Percentiles rank a stretch among this genome's conserved stretches.
phyloP scores from a whole-genome alignment of 495 filamentous ascomycete genomes.

The Niebla homalea region DNA sequence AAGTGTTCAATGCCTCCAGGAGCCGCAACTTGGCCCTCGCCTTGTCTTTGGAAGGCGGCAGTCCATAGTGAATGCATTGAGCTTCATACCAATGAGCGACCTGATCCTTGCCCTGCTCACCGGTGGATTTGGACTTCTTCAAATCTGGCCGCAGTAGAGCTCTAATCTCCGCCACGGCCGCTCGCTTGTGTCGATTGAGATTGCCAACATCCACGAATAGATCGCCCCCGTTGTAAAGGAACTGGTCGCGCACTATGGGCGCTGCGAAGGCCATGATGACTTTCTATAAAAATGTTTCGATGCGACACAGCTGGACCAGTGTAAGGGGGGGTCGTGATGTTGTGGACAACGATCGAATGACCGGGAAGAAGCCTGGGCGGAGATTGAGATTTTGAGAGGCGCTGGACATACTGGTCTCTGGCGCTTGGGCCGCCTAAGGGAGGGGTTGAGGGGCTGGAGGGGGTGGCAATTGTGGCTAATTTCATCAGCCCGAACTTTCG shows the following conservation, averaged over 20 bases:
- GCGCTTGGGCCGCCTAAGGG: no score
- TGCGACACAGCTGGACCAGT: no score
- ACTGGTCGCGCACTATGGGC: slow-evolving; percentile 16
- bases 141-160: slow-evolving; percentile 27
- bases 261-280: slow-evolving; percentile 21
- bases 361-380: no score
- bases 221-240: slow-evolving; percentile 24
- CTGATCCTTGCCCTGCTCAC: slow-evolving; percentile 29
- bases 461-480: no score
- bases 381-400: no score
- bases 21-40: slow-evolving; percentile 43
- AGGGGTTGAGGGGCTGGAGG: no score
- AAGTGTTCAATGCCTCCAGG: slow-evolving; percentile 34
- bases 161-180: slow-evolving; percentile 32
- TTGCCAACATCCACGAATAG: slow-evolving; percentile 35
- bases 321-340: no score
- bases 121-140: slow-evolving; percentile 7
- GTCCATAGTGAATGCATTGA: slow-evolving; percentile 45
- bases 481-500: no score
- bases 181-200: slow-evolving; percentile 37
- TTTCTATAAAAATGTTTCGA: no score
- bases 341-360: no score
- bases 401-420: no score
- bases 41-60: slow-evolving; percentile 39
- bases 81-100: slow-evolving; percentile 44